Conservation (phyloP, 495 filamentous ascomycete genomes). For the Tuber microsphaerosporum region DNA sequence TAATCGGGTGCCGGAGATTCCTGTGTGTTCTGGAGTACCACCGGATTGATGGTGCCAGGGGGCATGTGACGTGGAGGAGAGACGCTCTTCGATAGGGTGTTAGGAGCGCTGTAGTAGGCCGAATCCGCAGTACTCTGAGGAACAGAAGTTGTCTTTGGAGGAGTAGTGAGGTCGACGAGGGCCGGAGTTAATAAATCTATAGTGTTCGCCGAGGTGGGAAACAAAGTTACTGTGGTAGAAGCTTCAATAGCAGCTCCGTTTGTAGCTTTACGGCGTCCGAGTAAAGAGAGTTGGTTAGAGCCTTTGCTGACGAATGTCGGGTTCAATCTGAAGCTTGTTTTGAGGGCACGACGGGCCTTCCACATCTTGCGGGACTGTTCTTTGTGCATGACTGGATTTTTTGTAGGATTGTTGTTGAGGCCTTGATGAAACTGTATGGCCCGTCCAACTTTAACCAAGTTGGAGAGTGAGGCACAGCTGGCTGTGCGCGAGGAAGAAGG, state of each 20-base stretch:
- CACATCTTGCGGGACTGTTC: conserved; percentile 34
- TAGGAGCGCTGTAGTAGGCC: conserved; percentile 27
- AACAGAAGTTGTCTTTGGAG: conserved; percentile 32
- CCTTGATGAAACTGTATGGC: not conserved
- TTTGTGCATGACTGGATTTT: conserved; percentile 30
- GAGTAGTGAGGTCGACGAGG: conserved; percentile 23
- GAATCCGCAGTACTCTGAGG: conserved; percentile 31
- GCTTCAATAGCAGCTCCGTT: conserved; percentile 31
- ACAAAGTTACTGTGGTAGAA: conserved; percentile 32
- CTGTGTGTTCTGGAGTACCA: conserved; percentile 14
- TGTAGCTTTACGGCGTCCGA: conserved; percentile 30
- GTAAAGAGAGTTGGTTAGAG: conserved; percentile 25
- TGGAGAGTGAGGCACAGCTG: not conserved
- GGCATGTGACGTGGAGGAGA: conserved; percentile 29
- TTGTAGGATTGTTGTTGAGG: conserved; percentile 9
- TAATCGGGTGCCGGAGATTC: conserved; percentile 15
- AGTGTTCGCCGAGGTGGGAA: conserved; percentile 31
- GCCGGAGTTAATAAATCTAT: conserved; percentile 33
- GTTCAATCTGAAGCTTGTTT: conserved; percentile 30
- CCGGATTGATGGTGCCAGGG: conserved; percentile 4
- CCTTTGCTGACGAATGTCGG: conserved; percentile 27
- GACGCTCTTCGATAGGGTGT: conserved; percentile 22
- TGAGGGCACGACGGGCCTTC: conserved; percentile 31
- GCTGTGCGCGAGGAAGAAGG: conserved; percentile 1
- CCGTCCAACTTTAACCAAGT: not conserved